Evolutionary conservation across 2,329 filamentous ascomycete species (phyloP).

Genomic region (Fusarium chuoi): DNA sequence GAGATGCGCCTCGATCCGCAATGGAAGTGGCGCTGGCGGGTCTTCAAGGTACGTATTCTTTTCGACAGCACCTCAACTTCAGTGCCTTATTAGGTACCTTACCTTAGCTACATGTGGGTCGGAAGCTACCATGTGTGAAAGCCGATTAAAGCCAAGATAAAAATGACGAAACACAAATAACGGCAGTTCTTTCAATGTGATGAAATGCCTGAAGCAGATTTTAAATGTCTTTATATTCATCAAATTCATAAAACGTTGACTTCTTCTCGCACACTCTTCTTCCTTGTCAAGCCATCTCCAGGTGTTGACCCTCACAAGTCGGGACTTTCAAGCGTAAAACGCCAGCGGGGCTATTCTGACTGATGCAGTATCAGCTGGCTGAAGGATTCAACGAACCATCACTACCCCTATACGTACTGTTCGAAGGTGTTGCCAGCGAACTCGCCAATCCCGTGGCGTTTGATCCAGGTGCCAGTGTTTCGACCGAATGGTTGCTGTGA

Average conservation of each 20-base stretch:
- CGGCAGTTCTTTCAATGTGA: background rate
- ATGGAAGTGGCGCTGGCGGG: slow-evolving; percentile 18
- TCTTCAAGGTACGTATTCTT: slow-evolving; percentile 13
- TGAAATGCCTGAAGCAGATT: background rate
- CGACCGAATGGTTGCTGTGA: slow-evolving; percentile 18
- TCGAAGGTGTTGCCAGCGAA: slow-evolving; percentile 12
- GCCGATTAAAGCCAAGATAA: background rate
- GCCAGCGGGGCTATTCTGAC: slow-evolving; percentile 9
- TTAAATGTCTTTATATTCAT: slow-evolving; percentile 11
- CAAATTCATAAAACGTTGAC: slow-evolving; percentile 2
- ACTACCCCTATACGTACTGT: slow-evolving; percentile 26
- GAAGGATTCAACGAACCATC: slow-evolving; percentile 36
- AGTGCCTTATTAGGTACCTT: too few relatives aligned
- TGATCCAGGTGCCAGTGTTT: slow-evolving; percentile 13
- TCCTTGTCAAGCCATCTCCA: background rate
- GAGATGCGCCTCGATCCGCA: background rate
- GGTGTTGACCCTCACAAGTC: background rate
- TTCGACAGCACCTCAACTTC: background rate
- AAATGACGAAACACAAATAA: background rate
- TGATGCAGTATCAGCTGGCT: slow-evolving; percentile 28
- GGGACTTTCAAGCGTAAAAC: background rate
- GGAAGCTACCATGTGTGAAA: background rate
- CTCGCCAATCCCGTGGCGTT: slow-evolving; percentile 6
- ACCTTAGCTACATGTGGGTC: slow-evolving; percentile 10
- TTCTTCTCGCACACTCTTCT: background rate